Evolutionary conservation across 768 basidiomycete species (phyloP).

Genomic region (Termitomyces sp.): DNA sequence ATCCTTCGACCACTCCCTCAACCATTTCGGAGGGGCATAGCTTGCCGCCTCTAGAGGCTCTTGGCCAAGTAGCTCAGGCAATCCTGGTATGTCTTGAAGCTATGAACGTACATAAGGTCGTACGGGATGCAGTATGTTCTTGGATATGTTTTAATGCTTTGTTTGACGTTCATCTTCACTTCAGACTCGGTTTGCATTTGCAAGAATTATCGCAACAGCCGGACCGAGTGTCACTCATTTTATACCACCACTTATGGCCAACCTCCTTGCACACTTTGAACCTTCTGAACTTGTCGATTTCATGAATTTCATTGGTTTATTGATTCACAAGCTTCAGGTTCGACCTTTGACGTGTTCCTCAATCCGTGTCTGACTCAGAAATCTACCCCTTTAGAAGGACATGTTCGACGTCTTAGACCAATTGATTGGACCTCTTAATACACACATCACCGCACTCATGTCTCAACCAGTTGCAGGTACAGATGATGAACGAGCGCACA

Average conservation of each 20-base stretch:
- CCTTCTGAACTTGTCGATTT: slow-evolving; percentile 92
- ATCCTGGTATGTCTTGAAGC: slow-evolving; percentile 84
- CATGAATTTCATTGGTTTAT: slow-evolving; percentile 88
- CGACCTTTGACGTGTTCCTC: slow-evolving; percentile 7
- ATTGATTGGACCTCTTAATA: slow-evolving; percentile 80
- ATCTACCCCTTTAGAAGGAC: slow-evolving; percentile 52
- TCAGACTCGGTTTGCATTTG: slow-evolving; percentile 91
- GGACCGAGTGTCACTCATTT: slow-evolving; percentile 83
- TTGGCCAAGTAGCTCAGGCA: slow-evolving; percentile 81
- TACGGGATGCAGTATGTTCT: slow-evolving; percentile 84
- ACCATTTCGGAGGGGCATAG: slow-evolving; percentile 63
- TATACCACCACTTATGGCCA: slow-evolving; percentile 86
- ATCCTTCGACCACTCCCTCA: slow-evolving; percentile 55
- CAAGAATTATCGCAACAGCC: slow-evolving; percentile 75
- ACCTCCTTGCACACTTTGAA: slow-evolving; percentile 89
- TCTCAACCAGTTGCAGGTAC: slow-evolving; percentile 82
- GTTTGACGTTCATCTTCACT: slow-evolving; percentile 3
- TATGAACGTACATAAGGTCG: slow-evolving; percentile 82
- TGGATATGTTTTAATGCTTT: not conserved
- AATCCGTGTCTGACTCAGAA: not conserved
- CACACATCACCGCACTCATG: slow-evolving; percentile 76
- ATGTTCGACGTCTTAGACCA: slow-evolving; percentile 89
- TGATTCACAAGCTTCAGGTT: slow-evolving; percentile 91
- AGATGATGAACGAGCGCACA: slow-evolving; percentile 77
- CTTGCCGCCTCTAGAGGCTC: slow-evolving; percentile 71